Conservation (phyloP, 1,139 yeast species). For the Candida frijolesensis region DNA sequence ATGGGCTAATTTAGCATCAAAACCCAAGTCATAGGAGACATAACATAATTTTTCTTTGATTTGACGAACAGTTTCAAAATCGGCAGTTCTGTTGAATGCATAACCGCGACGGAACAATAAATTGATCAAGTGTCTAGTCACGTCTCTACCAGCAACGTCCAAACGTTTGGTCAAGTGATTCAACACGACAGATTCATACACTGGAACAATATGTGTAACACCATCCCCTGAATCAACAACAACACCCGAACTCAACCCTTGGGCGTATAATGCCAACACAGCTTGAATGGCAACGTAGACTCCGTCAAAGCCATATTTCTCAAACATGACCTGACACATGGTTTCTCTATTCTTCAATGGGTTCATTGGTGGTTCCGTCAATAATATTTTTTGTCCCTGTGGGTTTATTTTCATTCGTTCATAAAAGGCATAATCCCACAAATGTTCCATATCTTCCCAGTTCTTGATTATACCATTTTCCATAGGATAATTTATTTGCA, state of each 20-base stretch:
- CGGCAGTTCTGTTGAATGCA: slow-evolving; percentile 97
- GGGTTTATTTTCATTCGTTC: slow-evolving; percentile 82
- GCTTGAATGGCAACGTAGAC: slow-evolving; percentile 99
- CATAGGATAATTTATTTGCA: slow-evolving; percentile 96
- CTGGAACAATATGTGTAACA: slow-evolving; percentile 96
- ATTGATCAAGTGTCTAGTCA: slow-evolving; percentile 89
- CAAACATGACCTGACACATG: slow-evolving; percentile 98
- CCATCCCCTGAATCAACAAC: slow-evolving; percentile 93
- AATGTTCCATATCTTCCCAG: slow-evolving; percentile 98
- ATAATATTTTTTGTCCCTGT: slow-evolving; percentile 74
- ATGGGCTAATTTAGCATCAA: slow-evolving; percentile 83
- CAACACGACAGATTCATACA: slow-evolving; percentile 92
- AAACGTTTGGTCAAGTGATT: slow-evolving; percentile 90
- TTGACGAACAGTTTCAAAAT: slow-evolving; percentile 96
- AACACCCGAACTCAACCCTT: slow-evolving; percentile 96
- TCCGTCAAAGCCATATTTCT: slow-evolving; percentile 91
- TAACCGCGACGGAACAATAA: slow-evolving; percentile 92
- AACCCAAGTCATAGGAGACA: slow-evolving; percentile 89
- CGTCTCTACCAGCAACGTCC: slow-evolving; percentile 98
- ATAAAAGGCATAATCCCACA: slow-evolving; percentile 97
- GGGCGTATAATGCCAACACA: slow-evolving; percentile 94
- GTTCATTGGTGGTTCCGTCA: slow-evolving; percentile 98
- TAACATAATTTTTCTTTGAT: slow-evolving; percentile 95
- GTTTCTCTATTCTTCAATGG: slow-evolving; percentile 90
- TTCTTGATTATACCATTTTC: slow-evolving; percentile 96